phyloP scores from a whole-genome alignment of 129 eudicot genomes.

The Lonicera japonica region DNA sequence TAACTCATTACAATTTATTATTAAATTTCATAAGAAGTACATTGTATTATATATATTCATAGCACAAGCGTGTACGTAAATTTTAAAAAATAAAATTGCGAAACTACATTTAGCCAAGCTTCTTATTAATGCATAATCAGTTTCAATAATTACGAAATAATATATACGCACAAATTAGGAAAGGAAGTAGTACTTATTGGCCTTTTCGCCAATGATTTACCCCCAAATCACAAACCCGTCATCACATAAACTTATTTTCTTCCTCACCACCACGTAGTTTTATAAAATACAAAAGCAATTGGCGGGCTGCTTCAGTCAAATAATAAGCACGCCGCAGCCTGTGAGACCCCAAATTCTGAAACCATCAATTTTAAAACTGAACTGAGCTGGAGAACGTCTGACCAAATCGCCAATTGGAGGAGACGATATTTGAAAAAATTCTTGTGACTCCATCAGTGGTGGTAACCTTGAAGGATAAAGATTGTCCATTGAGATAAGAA shows the following conservation, averaged over 20 bases:
- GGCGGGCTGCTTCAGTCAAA: conserved; percentile 48
- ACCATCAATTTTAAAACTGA: conserved; percentile 33
- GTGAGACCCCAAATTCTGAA: conserved; percentile 1
- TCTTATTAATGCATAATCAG: background rate
- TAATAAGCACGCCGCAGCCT: conserved; percentile 38
- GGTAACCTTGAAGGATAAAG: conserved; percentile 62
- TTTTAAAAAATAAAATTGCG: no score
- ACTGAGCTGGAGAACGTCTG: conserved; percentile 48
- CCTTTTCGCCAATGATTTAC: background rate
- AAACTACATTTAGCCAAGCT: conserved; percentile 10
- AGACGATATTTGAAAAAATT: conserved; percentile 38
- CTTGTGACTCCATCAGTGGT: conserved; percentile 62
- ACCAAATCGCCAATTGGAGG: conserved; percentile 66
- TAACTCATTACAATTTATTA: no score
- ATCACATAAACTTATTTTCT: conserved; percentile 17
- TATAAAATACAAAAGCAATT: conserved; percentile 1
- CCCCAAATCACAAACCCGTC: no score
- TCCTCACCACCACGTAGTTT: conserved; percentile 7
- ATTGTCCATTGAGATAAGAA: conserved; percentile 55
- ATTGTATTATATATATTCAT: no score
- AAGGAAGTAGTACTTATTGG: background rate
- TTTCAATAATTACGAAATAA: conserved; percentile 1
- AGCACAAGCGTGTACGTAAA: no score
- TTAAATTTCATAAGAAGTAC: no score
- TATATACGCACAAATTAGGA: conserved; percentile 10